These are phyloP conservation scores for Margaritispora aquatica DNA, from an alignment of 495 filamentous ascomycete genomes.

Conservation along the genomic window DNA sequence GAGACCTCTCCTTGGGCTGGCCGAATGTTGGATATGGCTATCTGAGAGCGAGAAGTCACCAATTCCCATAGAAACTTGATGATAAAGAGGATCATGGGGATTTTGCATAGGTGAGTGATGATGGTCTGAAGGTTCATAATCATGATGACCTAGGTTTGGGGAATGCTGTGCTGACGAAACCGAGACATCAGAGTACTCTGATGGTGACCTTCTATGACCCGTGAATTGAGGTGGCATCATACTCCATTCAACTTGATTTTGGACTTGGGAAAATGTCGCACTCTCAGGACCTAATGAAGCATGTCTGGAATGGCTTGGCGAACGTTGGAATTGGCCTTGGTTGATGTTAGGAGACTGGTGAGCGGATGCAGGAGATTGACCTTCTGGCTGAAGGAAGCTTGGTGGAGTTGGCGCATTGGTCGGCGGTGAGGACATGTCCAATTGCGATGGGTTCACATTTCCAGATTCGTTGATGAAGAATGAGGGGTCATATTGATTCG, in stretches of 20 bases:
- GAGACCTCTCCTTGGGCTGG: slow-evolving; percentile 49
- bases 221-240: slow-evolving; percentile 65
- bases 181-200: slow-evolving; percentile 86
- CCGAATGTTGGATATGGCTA: slow-evolving; percentile 41
- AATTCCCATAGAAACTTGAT: slow-evolving; percentile 71
- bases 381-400: slow-evolving; percentile 60
- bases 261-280: slow-evolving; percentile 60
- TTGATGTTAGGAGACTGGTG: slow-evolving; percentile 52
- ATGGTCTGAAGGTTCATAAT: slow-evolving; percentile 71
- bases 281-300: slow-evolving; percentile 75
- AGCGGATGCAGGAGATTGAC: slow-evolving; percentile 46
- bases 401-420: slow-evolving; percentile 58
- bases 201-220: slow-evolving; percentile 73
- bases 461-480: slow-evolving; percentile 41
- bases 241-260: slow-evolving; percentile 57
- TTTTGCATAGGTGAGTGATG: slow-evolving; percentile 75
- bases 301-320: slow-evolving; percentile 66
- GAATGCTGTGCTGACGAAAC: slow-evolving; percentile 73
- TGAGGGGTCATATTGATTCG: slow-evolving; percentile 37
- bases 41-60: slow-evolving; percentile 81
- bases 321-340: slow-evolving; percentile 47
- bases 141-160: slow-evolving; percentile 70
- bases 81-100: slow-evolving; percentile 69
- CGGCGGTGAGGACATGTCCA: slow-evolving; percentile 65
- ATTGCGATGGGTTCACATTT: slow-evolving; percentile 54